These are phyloP conservation scores for Typha latifolia DNA, from an alignment of 176 grass and related monocot genomes.

Conservation along the genomic window DNA sequence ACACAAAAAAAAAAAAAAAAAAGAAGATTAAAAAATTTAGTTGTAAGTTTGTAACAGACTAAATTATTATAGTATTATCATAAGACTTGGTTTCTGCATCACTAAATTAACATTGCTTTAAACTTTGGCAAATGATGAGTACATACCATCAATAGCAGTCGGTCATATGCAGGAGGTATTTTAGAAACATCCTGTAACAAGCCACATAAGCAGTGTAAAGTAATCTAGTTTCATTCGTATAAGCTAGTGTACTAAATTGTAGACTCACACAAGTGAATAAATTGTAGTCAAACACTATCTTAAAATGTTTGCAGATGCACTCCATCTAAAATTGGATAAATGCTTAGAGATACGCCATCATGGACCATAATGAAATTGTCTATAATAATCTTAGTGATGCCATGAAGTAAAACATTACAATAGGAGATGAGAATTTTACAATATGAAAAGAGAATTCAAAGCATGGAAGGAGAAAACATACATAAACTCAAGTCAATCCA, in stretches of 20 bases:
- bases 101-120: neutral
- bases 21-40: neutral
- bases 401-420: neutral
- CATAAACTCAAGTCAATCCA: too few relatives aligned
- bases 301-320: neutral
- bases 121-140: slow-evolving; percentile 12
- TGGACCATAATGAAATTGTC: neutral
- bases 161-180: slow-evolving; percentile 53
- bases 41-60: neutral
- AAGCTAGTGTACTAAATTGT: neutral
- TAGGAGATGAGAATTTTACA: neutral
- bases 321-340: neutral
- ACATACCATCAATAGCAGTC: slow-evolving; percentile 81
- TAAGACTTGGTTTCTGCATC: neutral
- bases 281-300: neutral
- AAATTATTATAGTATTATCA: neutral
- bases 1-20: slow-evolving; percentile 25
- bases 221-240: slow-evolving; percentile 1
- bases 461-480: too few relatives aligned
- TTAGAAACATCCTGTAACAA: slow-evolving; percentile 55
- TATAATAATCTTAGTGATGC: neutral
- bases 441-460: neutral
- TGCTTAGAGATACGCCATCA: too few relatives aligned
- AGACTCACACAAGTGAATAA: slow-evolving; percentile 1
- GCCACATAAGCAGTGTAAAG: slow-evolving; percentile 4